Evolutionary conservation across 1,284 basidiomycete genomes (phyloP).

Genomic region (Moesziomyces globuligerus): DNA sequence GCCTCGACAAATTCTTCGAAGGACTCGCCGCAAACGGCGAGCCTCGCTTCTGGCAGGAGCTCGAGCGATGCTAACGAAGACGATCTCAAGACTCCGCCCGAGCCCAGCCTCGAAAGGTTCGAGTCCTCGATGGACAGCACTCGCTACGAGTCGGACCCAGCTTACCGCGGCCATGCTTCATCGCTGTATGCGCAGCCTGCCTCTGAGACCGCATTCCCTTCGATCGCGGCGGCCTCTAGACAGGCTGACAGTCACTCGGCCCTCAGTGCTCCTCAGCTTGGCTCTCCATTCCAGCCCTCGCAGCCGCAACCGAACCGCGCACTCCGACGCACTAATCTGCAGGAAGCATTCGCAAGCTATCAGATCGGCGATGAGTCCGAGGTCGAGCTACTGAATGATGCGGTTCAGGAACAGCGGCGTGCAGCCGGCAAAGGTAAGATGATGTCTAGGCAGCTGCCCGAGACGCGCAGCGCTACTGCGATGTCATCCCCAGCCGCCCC

Average conservation of each 20-base stretch:
- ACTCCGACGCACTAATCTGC: background rate
- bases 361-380: slow-evolving; percentile 21
- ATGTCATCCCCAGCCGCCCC: slow-evolving; percentile 7
- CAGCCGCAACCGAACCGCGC: background rate
- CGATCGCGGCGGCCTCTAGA: background rate
- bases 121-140: background rate
- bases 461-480: background rate
- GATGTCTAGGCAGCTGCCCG: slow-evolving; percentile 5
- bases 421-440: slow-evolving; percentile 33
- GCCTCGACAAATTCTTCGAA: slow-evolving; percentile 7
- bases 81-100: slow-evolving; percentile 41
- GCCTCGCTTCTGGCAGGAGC: slow-evolving; percentile 24
- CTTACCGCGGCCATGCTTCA: background rate
- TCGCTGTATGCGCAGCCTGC: background rate
- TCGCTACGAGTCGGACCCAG: background rate
- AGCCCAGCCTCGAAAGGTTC: slow-evolving; percentile 20
- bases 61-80: slow-evolving; percentile 37
- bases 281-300: slow-evolving; percentile 15
- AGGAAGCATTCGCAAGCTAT: slow-evolving; percentile 2
- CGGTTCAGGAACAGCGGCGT: slow-evolving; percentile 8
- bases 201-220: background rate
- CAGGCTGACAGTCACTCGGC: no score
- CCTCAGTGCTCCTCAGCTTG: slow-evolving; percentile 1
- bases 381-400: slow-evolving; percentile 35
- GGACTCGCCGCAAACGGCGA: slow-evolving; percentile 17